Evolutionary conservation across 768 basidiomycete species (phyloP).

Genomic region (Macrolepiota dolichaula): DNA sequence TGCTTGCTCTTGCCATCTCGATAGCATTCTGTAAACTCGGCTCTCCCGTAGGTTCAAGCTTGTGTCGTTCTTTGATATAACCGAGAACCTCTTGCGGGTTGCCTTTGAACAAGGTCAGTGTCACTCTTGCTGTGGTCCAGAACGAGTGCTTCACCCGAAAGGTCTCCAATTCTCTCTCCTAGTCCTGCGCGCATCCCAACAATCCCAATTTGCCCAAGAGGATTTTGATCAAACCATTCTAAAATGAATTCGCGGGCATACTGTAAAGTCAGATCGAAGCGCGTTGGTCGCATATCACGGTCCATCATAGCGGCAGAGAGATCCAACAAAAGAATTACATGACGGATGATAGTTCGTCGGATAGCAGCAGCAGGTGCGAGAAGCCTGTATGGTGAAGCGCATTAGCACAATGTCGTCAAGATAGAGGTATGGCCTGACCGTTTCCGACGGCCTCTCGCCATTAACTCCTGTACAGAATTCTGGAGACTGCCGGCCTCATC

Average conservation of each 20-base stretch:
- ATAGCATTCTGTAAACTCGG: conserved; percentile 96
- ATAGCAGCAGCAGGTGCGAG: conserved; percentile 83
- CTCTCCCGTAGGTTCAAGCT: conserved; percentile 86
- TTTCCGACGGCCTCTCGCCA: conserved; percentile 81
- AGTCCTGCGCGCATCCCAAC: conserved; percentile 91
- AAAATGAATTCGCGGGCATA: conserved; percentile 88
- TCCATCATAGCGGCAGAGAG: conserved; percentile 91
- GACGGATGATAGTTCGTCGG: conserved; percentile 93
- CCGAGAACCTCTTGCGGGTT: conserved; percentile 97
- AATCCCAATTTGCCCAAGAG: conserved; percentile 92
- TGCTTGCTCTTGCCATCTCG: conserved; percentile 93
- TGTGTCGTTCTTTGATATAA: conserved; percentile 79
- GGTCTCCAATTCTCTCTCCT: conserved; percentile 86
- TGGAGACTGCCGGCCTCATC: conserved; percentile 92
- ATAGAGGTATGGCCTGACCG: conserved; percentile 47
- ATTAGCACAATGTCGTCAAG: neutral
- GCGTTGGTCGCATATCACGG: conserved; percentile 91
- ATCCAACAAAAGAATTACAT: conserved; percentile 90
- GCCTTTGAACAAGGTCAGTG: neutral
- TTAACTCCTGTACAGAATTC: conserved; percentile 82
- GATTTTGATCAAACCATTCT: conserved; percentile 99
- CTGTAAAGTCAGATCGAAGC: conserved; percentile 88
- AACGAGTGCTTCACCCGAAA: conserved; percentile 69
- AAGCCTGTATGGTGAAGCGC: conserved; percentile 41
- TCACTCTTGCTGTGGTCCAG: neutral